Evolutionary conservation across 352 stramenopile species (phyloP).

Genomic region (Globisporangium emineosum): DNA sequence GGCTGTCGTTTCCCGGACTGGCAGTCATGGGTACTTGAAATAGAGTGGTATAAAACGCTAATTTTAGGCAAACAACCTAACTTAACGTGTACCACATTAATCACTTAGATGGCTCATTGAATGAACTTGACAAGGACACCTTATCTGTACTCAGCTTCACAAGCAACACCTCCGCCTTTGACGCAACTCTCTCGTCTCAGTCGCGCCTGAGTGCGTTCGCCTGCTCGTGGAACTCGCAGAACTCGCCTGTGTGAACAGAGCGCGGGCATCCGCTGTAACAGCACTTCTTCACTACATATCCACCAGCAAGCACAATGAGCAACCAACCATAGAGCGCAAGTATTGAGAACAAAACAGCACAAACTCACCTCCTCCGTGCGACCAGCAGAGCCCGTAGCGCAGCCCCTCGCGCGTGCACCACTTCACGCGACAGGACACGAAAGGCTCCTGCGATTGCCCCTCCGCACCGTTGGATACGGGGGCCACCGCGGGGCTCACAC

Average conservation of each 20-base stretch:
- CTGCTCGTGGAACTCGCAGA: conserved; percentile 44
- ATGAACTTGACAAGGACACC: neutral
- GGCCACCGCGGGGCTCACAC: neutral
- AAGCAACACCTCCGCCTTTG: neutral
- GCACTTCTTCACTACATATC: conserved; percentile 40
- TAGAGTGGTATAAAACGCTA: neutral
- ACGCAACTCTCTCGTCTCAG: neutral
- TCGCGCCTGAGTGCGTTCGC: neutral
- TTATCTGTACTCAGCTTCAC: too few species aligned
- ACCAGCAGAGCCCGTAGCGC: conserved; percentile 50
- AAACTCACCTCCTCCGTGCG: conserved; percentile 39
- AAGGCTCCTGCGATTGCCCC: neutral
- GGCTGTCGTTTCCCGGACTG: conserved; percentile 7
- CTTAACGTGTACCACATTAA: conserved; percentile 2
- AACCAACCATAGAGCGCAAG: neutral
- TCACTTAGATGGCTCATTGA: neutral
- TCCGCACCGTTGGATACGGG: neutral
- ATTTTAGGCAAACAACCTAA: neutral
- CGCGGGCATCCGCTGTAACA: conserved; percentile 30
- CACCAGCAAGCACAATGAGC: neutral
- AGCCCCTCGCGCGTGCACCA: conserved; percentile 45
- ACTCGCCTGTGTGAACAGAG: conserved; percentile 31
- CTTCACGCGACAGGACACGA: conserved; percentile 30
- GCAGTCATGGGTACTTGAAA: neutral
- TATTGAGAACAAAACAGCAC: neutral